Conservation (phyloP, 2,329 filamentous ascomycete species). For the Neofusicoccum sp. region DNA sequence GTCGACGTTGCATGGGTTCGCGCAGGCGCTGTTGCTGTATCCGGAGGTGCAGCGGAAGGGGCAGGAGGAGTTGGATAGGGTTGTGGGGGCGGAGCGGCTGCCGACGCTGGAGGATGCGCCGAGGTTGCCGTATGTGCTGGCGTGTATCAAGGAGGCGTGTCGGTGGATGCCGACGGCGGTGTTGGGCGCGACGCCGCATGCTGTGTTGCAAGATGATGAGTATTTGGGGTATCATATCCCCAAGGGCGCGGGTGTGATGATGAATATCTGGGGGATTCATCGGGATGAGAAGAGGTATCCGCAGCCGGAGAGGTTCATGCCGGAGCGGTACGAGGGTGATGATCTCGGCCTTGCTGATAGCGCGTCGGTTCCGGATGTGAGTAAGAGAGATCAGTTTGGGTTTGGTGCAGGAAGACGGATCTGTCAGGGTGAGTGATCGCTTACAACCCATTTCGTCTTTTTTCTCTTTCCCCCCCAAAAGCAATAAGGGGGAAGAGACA, state of each 20-base stretch:
- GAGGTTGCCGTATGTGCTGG: constrained; percentile 32
- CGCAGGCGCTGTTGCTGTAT: constrained; percentile 32
- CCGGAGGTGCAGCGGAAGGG: constrained; percentile 29
- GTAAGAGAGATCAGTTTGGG: constrained; percentile 50
- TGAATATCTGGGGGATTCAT: constrained; percentile 40
- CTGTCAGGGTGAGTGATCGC: constrained; percentile 48
- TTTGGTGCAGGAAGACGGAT: constrained; percentile 57
- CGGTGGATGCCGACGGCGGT: constrained; percentile 36
- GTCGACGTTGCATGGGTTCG: constrained; percentile 29
- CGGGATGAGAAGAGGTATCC: constrained; percentile 28
- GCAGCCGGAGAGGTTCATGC: constrained; percentile 25
- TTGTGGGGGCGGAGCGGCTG: constrained; percentile 31
- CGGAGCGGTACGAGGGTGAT: constrained; percentile 28
- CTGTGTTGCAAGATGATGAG: constrained; percentile 29
- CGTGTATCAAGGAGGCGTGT: constrained; percentile 33
- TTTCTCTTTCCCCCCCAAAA: neutral
- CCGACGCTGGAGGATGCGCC: constrained; percentile 32
- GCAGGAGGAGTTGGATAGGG: constrained; percentile 33
- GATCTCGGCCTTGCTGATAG: constrained; percentile 35
- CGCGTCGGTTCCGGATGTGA: constrained; percentile 38
- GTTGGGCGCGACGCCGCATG: constrained; percentile 33
- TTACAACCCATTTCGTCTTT: neutral
- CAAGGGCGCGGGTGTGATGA: constrained; percentile 37
- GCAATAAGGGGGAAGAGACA: neutral
- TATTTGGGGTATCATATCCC: constrained; percentile 42